Conservation (phyloP, 2,329 filamentous ascomycete genomes). For the Simplicillium aogashimaense region DNA sequence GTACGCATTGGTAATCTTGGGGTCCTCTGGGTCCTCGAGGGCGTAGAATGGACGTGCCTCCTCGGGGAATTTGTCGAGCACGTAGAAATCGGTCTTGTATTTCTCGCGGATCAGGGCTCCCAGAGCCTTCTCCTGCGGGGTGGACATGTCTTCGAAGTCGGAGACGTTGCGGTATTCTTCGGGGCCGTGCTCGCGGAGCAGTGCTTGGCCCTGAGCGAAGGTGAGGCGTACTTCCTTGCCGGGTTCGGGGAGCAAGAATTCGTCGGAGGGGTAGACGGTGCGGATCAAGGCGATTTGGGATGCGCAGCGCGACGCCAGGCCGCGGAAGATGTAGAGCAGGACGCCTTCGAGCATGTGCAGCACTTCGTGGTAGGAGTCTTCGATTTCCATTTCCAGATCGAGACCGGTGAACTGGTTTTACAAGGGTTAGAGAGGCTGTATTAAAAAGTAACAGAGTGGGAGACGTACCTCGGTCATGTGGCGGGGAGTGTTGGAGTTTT, state of each 20-base stretch:
- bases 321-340: constrained; percentile 70
- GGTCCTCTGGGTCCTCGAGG: constrained; percentile 62
- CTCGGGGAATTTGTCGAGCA: constrained; percentile 93
- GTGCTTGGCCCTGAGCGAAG: constrained; percentile 68
- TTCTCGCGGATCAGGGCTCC: constrained; percentile 79
- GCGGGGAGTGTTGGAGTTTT: constrained; percentile 73
- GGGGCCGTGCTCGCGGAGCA: constrained; percentile 65
- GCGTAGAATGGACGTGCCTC: constrained; percentile 86
- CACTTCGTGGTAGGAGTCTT: constrained; percentile 69
- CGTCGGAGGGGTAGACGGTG: constrained; percentile 64
- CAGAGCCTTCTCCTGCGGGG: constrained; percentile 79
- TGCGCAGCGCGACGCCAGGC: constrained; percentile 53
- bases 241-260: constrained; percentile 63
- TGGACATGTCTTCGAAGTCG: constrained; percentile 72
- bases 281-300: constrained; percentile 66
- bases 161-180: constrained; percentile 55
- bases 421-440: constrained; percentile 16
- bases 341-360: constrained; percentile 62
- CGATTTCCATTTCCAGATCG: constrained; percentile 84
- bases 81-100: constrained; percentile 92
- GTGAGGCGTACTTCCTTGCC: constrained; percentile 69
- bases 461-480: constrained; percentile 88
- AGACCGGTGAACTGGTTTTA: constrained; percentile 83
- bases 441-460: no score
- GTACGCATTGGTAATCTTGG: constrained; percentile 55